Evolutionary conservation across 2,329 filamentous ascomycete species (phyloP).

Genomic region (Cordyceps pruinosa): DNA sequence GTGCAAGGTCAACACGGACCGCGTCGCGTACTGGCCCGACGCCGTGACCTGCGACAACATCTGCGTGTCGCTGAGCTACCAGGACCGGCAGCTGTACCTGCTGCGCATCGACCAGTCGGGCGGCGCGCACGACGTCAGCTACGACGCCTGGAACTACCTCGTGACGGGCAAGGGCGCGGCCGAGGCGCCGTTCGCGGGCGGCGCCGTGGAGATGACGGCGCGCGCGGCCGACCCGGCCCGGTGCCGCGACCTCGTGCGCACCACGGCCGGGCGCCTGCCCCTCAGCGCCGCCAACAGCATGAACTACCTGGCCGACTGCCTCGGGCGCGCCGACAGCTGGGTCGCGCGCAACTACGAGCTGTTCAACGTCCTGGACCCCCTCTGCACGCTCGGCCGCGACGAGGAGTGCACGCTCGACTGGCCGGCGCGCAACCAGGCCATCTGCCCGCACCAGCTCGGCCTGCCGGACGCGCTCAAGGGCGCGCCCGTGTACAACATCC

Average conservation of each 20-base stretch:
- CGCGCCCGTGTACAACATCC: slow-evolving; percentile 40
- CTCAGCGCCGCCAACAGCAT: slow-evolving; percentile 45
- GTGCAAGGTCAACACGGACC: slow-evolving; percentile 46
- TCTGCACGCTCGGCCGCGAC: slow-evolving; percentile 40
- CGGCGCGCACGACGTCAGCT: slow-evolving; percentile 43
- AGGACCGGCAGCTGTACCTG: slow-evolving; percentile 19
- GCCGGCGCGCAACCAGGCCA: slow-evolving; percentile 37
- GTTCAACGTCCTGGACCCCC: slow-evolving; percentile 44
- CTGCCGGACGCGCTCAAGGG: slow-evolving; percentile 26
- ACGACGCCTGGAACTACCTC: slow-evolving; percentile 48
- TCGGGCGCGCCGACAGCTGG: slow-evolving; percentile 34
- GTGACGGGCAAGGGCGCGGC: slow-evolving; percentile 40
- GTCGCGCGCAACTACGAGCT: slow-evolving; percentile 41
- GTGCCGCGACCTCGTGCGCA: slow-evolving; percentile 43
- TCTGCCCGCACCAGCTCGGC: slow-evolving; percentile 37
- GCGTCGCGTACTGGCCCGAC: slow-evolving; percentile 45
- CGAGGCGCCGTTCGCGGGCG: slow-evolving; percentile 39
- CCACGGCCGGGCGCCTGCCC: slow-evolving; percentile 31
- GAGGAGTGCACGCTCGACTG: slow-evolving; percentile 40
- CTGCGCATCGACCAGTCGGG: slow-evolving; percentile 22
- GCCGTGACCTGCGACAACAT: slow-evolving; percentile 40
- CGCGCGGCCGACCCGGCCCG: slow-evolving; percentile 36
- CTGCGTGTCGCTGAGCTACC: slow-evolving; percentile 29
- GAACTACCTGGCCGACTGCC: slow-evolving; percentile 43
- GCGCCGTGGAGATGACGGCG: slow-evolving; percentile 40